Base-by-base conservation (phyloP, 2,329 filamentous ascomycete genomes). In the Acrocalymma vagum region DNA sequence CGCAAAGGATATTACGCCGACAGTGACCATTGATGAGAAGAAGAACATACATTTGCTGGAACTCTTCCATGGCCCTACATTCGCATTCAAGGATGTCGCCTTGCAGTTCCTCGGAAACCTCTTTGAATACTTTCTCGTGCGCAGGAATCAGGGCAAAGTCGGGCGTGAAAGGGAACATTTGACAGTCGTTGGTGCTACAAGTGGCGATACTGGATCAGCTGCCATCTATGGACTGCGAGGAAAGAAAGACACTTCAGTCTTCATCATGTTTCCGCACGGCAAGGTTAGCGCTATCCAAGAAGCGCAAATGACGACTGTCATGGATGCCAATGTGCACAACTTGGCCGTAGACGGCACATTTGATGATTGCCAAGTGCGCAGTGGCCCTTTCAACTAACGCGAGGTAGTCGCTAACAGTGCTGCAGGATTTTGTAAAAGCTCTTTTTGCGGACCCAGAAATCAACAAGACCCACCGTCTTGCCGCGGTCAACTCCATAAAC, bases 401-500 rank as follows among this genome's bases (percentile, higher is more conserved):
- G n/a, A n/a, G n/a, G n/a, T n/a, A 3, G 9, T n/a, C 5, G 22
- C 55, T 68, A 48, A 69, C 56, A 29, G 10, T 25, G n/a, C 13
- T 25, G 15, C 58, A 86, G 82, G 91, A 96, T 71, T 95, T 94
- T 42, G 87, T 99, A 67, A 97, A 99, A 75, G 86, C 88, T 1
- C 81, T 99, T 33, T 96, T 97, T 66, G 86, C 84, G 50, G 93
- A 99, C 60, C 78, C 86, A 3, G 85, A 91, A 39, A 87, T 89
- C 67, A 97, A 97, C 78, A 76, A 81, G 56, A 84, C 82, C 2
- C 83, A 93, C 63, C 90, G 90, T 55, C 86, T 97, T 28, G 93
- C 88, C 26, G 93, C 94, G 28, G 90, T 97, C 55, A 97, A 97
- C 78, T 94, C 88, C 29, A 97, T 97, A 75, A 97, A 97, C 76